phyloP scores from a whole-genome alignment of 2,329 filamentous ascomycete species.

The Rachicladosporium sp. region DNA sequence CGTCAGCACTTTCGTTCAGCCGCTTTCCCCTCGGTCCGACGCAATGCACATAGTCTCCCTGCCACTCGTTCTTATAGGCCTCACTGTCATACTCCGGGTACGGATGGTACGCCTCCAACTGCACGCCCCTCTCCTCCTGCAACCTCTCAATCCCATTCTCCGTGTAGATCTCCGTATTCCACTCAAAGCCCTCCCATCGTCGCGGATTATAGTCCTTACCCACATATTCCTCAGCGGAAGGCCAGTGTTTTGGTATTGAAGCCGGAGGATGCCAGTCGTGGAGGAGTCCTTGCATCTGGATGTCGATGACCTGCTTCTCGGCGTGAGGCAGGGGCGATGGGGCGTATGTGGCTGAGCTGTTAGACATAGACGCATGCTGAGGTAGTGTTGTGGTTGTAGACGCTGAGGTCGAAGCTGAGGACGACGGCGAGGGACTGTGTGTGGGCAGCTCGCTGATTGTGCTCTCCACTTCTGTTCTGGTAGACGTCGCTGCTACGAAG shows the following conservation, averaged over 20 bases:
- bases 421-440: background rate
- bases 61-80: slow-evolving; percentile 44
- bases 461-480: too few species aligned
- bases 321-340: slow-evolving; percentile 4
- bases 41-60: slow-evolving; percentile 51
- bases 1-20: slow-evolving; percentile 45
- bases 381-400: background rate
- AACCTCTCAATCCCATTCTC: slow-evolving; percentile 20
- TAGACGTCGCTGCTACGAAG: background rate
- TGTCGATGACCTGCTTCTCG: slow-evolving; percentile 6
- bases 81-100: slow-evolving; percentile 58
- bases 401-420: background rate
- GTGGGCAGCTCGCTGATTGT: background rate
- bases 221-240: slow-evolving; percentile 31
- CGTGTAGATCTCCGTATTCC: slow-evolving; percentile 29
- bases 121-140: slow-evolving; percentile 9
- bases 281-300: slow-evolving; percentile 30
- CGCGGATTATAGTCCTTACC: slow-evolving; percentile 35
- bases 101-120: slow-evolving; percentile 48
- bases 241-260: slow-evolving; percentile 29
- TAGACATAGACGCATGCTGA: background rate
- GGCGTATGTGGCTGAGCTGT: background rate
- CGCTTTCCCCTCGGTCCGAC: slow-evolving; percentile 43
- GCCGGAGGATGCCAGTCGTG: slow-evolving; percentile 26
- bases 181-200: slow-evolving; percentile 34